A percentile compares a stretch with the other conserved stretches of the same genome.
phyloP scores from a whole-genome alignment of 805 yeast species.

The Yamadazyma sp. region DNA sequence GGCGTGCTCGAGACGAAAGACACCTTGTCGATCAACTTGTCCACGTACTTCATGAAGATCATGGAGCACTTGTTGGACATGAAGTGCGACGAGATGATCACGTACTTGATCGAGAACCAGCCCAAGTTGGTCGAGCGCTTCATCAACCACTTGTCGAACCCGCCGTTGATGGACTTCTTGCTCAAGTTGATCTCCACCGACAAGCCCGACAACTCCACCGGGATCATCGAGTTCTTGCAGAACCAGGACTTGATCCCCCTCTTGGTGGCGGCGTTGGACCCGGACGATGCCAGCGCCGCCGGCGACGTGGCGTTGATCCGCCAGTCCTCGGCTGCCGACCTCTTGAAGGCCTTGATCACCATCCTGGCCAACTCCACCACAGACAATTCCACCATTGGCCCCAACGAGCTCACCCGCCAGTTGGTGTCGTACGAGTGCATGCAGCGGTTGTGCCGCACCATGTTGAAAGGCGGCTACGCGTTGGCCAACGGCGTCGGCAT shows the following conservation, averaged over 20 bases:
- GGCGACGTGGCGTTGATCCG: constrained; percentile 24
- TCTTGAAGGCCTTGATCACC: constrained; percentile 45
- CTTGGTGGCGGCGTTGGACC: constrained; percentile 36
- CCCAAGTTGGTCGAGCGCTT: constrained; percentile 41
- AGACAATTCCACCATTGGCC: constrained; percentile 47
- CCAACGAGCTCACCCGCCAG: constrained; percentile 46
- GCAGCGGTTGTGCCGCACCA: constrained; percentile 35
- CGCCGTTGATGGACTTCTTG: constrained; percentile 48
- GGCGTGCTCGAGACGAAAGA: constrained; percentile 64
- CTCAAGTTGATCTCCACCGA: constrained; percentile 45
- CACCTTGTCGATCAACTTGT: constrained; percentile 70
- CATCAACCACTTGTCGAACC: constrained; percentile 44
- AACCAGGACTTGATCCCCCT: constrained; percentile 37
- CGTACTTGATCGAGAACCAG: constrained; percentile 44
- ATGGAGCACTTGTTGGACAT: constrained; percentile 62
- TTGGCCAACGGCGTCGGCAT: constrained; percentile 51
- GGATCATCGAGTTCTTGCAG: constrained; percentile 46
- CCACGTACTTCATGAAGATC: constrained; percentile 88
- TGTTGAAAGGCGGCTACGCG: constrained; percentile 48
- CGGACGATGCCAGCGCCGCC: constrained; percentile 14
- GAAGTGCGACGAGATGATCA: constrained; percentile 49
- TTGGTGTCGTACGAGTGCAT: constrained; percentile 40
- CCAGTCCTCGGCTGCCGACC: constrained; percentile 46
- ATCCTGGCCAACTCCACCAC: constrained; percentile 48
- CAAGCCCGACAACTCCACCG: constrained; percentile 47